A percentile compares a stretch with the other conserved stretches of the same genome.
These are phyloP conservation scores for Talaromyces liani DNA, from an alignment of 495 filamentous ascomycete species.

Conservation along the genomic window DNA sequence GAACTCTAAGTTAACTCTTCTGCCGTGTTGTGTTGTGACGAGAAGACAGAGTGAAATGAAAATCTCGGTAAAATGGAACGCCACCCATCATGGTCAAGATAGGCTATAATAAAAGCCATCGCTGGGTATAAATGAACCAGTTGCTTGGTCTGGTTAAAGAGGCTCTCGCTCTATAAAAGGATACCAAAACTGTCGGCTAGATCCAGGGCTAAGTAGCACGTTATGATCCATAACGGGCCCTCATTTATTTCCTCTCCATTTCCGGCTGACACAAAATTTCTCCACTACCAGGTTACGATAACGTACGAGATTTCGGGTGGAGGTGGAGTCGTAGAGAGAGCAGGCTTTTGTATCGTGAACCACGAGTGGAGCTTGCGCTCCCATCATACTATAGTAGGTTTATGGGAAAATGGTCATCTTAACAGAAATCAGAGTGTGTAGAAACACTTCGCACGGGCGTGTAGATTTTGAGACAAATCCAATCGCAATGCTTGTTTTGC, in stretches of 20 bases:
- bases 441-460: not conserved
- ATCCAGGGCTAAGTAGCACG: too few relatives aligned
- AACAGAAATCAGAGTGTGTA: not conserved
- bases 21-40: too few relatives aligned
- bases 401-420: not conserved
- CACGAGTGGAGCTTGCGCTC: not conserved
- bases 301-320: too few relatives aligned
- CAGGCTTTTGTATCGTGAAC: not conserved
- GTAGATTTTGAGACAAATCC: not conserved
- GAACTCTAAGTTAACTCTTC: not conserved
- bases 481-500: not conserved
- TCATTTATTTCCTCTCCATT: too few relatives aligned
- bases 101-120: not conserved
- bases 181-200: too few relatives aligned
- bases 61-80: not conserved
- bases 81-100: not conserved
- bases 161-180: not conserved
- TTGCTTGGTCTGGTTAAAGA: not conserved
- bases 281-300: too few relatives aligned
- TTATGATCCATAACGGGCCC: too few relatives aligned
- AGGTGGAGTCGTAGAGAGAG: not conserved
- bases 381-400: too few relatives aligned
- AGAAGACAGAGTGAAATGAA: not conserved
- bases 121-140: not conserved
- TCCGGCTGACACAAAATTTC: too few relatives aligned